Conservation (phyloP, 495 filamentous ascomycete genomes). For the Hypoxylon rickii region DNA sequence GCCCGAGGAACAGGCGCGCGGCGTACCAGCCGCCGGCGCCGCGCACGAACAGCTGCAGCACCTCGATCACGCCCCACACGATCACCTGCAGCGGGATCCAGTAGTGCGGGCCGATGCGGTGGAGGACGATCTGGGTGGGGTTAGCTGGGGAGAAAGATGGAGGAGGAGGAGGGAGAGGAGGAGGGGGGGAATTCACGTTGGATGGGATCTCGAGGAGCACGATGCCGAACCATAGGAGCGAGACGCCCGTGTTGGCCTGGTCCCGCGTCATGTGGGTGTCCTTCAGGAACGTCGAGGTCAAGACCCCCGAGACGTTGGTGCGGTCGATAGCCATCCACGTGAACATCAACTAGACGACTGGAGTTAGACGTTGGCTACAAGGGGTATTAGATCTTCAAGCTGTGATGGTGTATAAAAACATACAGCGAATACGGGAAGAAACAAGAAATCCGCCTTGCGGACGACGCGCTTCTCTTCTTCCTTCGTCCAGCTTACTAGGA, state of each 20-base stretch:
- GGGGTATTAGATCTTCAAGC: too few relatives aligned
- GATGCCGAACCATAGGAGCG: conserved; percentile 23
- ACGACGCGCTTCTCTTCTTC: conserved; percentile 21
- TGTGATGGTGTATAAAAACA: too few relatives aligned
- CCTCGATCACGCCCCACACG: conserved; percentile 22
- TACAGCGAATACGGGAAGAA: conserved; percentile 27
- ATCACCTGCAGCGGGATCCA: conserved; percentile 25
- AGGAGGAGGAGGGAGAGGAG: background rate
- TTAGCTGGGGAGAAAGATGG: background rate
- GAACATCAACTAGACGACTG: conserved; percentile 14
- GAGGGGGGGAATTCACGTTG: background rate
- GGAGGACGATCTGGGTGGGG: conserved; percentile 12
- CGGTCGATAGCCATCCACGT: conserved; percentile 29
- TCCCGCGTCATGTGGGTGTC: conserved; percentile 23
- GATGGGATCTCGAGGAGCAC: conserved; percentile 23
- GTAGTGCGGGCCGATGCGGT: conserved; percentile 21
- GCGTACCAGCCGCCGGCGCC: conserved; percentile 23
- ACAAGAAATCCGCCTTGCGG: conserved; percentile 22
- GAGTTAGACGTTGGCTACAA: background rate
- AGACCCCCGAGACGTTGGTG: conserved; percentile 23
- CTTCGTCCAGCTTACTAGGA: conserved; percentile 25
- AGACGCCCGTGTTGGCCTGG: conserved; percentile 21
- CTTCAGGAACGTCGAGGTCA: conserved; percentile 17
- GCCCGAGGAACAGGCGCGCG: conserved; percentile 17
- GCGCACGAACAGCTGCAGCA: conserved; percentile 21